Evolutionary conservation across 202 grass and related monocot species (phyloP).

Genomic region (Saccharum hybrid): DNA sequence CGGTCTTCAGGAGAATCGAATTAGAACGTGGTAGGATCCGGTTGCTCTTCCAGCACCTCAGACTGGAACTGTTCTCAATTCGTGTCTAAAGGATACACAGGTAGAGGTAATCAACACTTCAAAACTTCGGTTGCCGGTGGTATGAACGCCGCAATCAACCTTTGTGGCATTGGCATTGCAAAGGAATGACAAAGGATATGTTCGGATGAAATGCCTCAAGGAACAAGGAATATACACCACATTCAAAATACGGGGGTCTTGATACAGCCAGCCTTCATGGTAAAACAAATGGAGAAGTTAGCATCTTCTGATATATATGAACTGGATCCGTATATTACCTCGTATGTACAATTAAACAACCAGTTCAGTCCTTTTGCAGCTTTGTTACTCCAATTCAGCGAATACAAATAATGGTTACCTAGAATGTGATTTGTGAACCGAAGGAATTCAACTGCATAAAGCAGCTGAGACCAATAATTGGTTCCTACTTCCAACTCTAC

Average conservation of each 20-base stretch:
- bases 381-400: constrained; percentile 9
- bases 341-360: constrained; percentile 20
- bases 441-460: constrained; percentile 20
- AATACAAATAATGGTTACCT: constrained; percentile 14
- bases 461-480: neutral
- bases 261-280: neutral
- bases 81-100: too few species aligned
- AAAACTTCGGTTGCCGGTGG: neutral
- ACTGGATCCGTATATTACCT: constrained; percentile 1
- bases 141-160: neutral
- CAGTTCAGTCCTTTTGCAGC: neutral
- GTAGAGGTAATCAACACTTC: neutral
- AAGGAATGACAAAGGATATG: neutral
- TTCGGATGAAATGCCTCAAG: neutral
- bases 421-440: neutral
- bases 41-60: neutral
- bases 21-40: neutral
- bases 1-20: neutral
- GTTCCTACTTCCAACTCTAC: constrained; percentile 17
- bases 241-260: constrained; percentile 6
- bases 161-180: neutral
- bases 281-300: neutral
- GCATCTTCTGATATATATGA: neutral
- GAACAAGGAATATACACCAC: neutral
- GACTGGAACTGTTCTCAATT: neutral